Base-by-base conservation (phyloP, 225 moss, liverwort and hornwort species). In the Polytrichum formosum region DNA sequence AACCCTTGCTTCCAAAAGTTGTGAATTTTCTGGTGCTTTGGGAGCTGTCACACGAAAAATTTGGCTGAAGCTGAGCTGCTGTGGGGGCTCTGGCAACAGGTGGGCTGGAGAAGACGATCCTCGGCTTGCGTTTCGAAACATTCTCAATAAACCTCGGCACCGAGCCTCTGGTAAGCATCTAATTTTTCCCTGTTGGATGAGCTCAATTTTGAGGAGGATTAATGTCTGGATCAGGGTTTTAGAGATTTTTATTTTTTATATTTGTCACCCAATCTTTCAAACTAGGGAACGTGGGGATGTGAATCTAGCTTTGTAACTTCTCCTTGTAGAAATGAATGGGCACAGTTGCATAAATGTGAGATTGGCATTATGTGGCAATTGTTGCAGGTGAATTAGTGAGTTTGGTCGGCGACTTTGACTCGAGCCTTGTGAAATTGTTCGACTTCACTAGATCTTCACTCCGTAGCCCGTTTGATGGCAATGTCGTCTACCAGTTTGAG, bases 401-500 rank as follows among this genome's bases (percentile, higher is more conserved):
- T 65, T 87, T 96, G 64, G 86, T 96, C 20, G 96, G 96, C 20
- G 92, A 96, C 55, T 93, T 91, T 61, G 93, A 92, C 80, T 81
- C 93, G 5, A 71, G 81, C 54, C 60, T 89, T 54, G 85, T 85
- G 69, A 96, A 96, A 84, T 72, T 83, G 28, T 96, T 96, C 76
- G 96, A 96, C 68, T 96, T 96, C 74, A 93, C 96, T 19, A 84
- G 96, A 53, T 90, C 96, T 64, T 94, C 93, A 17, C 74, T 96
- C 76, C 92, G 92, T 46, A 92, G 90, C 63, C 90, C 96, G 8
- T 96, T 96, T 76, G 96, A 96, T 83, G 93, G 93, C 55, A 96
- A 96, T 74, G 92, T 93, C 53, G 90, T 96, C 25, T 96, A 90
- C 67, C 96, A 96, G 68, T 96, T 92, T 67, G 96, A 96, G 83